Percentiles rank a stretch among this genome's conserved stretches.
Conservation (phyloP, 1,284 basidiomycete genomes). For the Leccinum glutinopallens region DNA sequence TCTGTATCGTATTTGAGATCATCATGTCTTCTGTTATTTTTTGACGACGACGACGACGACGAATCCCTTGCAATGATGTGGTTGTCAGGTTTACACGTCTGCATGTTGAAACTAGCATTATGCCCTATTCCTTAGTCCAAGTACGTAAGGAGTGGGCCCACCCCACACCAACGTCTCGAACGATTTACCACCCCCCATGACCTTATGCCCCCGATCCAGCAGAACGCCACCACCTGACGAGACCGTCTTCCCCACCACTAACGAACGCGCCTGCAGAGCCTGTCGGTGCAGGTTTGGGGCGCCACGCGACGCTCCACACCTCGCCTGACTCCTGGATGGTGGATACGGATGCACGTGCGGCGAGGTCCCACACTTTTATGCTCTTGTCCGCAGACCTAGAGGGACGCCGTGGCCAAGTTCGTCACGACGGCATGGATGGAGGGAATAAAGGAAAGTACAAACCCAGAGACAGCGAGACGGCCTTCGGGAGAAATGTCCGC, state of each 20-base stretch:
- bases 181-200: too few species aligned
- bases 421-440: neutral
- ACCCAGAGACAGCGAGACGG: slow-evolving; percentile 79
- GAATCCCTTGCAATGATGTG: too few species aligned
- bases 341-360: slow-evolving; percentile 73
- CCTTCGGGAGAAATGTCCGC: slow-evolving; percentile 80
- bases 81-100: too few species aligned
- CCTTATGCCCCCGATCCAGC: slow-evolving; percentile 47
- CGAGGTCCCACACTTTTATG: slow-evolving; percentile 90
- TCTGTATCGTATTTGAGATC: too few species aligned
- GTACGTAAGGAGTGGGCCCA: too few species aligned
- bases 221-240: slow-evolving; percentile 75
- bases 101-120: too few species aligned
- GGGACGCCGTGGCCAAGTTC: neutral
- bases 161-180: too few species aligned
- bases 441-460: slow-evolving; percentile 28
- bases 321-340: slow-evolving; percentile 78
- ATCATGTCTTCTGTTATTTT: too few species aligned
- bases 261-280: slow-evolving; percentile 72
- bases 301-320: slow-evolving; percentile 87
- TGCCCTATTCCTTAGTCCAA: too few species aligned
- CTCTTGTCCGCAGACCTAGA: slow-evolving; percentile 78
- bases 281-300: slow-evolving; percentile 58
- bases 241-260: slow-evolving; percentile 78
- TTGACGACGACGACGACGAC: too few species aligned